Evolutionary conservation across 176 grass and related monocot genomes (phyloP), one percentile per base, ranked within the genome.

Genomic region (Echinochloa phyllopogon): DNA sequence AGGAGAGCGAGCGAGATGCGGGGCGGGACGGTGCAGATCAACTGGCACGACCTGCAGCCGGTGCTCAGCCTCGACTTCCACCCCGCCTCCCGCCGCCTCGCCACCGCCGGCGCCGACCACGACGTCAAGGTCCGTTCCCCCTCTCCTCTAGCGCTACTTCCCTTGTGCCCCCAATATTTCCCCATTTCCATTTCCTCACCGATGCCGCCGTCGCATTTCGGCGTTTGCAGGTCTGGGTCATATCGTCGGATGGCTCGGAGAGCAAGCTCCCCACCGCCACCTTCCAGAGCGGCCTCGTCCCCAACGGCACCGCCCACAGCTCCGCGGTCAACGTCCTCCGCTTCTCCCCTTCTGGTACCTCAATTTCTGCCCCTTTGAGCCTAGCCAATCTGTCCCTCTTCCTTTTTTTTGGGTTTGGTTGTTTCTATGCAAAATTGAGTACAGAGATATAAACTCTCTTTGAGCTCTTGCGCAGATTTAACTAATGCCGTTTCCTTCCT

Each of bases 31-130:
- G 89, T 99, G 50, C 96, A 99, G 88, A 94, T 99, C 89, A 96
- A 91, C 86, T 99, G 96, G 96, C 96, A 99, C 86, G 96, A 99
- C 74, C 81, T 80, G 55, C 91, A 96, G 81, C 96, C 93, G 10
- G 96, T 99, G 69, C 93, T 99, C 87, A 96, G 93, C 89, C 93
- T 99, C 84, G 93, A 99, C 92, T 99, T 99, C 86, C 93, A 99
- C 81, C 88, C 96, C 42, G 67, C 49, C 64, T 89, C 93, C 39
- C 64, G 91, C 52, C 56, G 89, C 87, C 96, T 99, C 88, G 96
- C 93, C 83, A 99, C 96, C 27, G 96, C 91, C 71, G 96, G 96
- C 74, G 89, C 86, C 27, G 96, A 99, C 89, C 91, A 94, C 83
- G 96, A 99, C 65, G 83, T 99, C 82, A 99, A 99, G 96, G 96